Conservation (phyloP, 2,329 filamentous ascomycete genomes). For the Colletotrichum sp. region DNA sequence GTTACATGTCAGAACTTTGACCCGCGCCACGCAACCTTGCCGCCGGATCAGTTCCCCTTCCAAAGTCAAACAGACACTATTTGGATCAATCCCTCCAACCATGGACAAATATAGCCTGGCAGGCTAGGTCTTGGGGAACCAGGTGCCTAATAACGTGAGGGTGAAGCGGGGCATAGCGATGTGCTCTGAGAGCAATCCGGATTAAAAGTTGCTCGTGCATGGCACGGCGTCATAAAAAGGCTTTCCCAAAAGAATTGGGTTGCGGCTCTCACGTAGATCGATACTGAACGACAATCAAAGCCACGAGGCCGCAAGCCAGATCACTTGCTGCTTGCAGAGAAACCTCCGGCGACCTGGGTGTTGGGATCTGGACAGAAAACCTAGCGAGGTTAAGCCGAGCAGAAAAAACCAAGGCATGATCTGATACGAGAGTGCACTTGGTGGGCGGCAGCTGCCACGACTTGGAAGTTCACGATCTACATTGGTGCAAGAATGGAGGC, state of each 20-base stretch:
- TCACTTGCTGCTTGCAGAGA: background rate
- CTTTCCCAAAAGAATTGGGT: background rate
- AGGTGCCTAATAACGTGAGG: background rate
- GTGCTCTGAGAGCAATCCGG: background rate
- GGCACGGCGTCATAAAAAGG: background rate
- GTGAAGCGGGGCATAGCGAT: background rate
- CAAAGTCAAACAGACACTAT: slow-evolving; percentile 16
- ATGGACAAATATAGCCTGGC: background rate
- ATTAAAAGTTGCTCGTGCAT: background rate
- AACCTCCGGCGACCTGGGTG: background rate
- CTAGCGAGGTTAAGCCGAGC: background rate
- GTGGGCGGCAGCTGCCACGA: background rate
- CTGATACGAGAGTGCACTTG: background rate
- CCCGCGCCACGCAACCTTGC: slow-evolving; percentile 1
- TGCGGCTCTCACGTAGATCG: background rate
- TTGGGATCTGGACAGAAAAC: background rate
- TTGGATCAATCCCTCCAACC: background rate
- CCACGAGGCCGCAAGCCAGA: background rate
- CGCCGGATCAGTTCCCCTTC: background rate
- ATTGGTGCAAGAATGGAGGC: background rate
- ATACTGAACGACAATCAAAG: background rate
- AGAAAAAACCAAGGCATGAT: background rate
- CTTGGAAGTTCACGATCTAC: background rate
- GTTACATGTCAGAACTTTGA: slow-evolving; percentile 15
- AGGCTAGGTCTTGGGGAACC: background rate